phyloP scores from a whole-genome alignment of 1,284 basidiomycete species.

The Waitea zeae region DNA sequence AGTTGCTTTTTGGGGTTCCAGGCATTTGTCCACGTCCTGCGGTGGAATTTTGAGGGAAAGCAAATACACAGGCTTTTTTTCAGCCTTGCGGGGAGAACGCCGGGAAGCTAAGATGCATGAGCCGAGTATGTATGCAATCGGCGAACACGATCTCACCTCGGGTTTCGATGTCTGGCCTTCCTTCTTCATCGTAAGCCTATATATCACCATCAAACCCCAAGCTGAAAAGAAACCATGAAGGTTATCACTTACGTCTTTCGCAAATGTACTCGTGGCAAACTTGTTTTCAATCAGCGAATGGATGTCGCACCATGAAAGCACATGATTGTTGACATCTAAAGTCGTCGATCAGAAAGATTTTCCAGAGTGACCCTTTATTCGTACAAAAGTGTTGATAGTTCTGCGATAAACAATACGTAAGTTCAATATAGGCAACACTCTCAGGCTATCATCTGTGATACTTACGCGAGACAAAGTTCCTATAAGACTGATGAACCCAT shows the following conservation, averaged over 20 bases:
- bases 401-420: conserved; percentile 19
- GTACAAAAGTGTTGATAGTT: conserved; percentile 72
- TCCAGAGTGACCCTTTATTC: conserved; percentile 11
- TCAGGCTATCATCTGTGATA: conserved; percentile 5
- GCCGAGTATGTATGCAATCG: background rate
- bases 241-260: conserved; percentile 31
- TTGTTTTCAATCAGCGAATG: conserved; percentile 48
- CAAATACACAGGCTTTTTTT: conserved; percentile 68
- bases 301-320: conserved; percentile 48
- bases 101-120: conserved; percentile 23
- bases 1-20: conserved; percentile 65
- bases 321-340: conserved; percentile 71
- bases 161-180: too few species aligned
- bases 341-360: background rate
- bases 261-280: conserved; percentile 55
- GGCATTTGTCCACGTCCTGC: conserved; percentile 51
- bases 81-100: conserved; percentile 57
- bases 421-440: too few species aligned
- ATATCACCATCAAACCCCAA: background rate
- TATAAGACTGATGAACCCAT: conserved; percentile 70
- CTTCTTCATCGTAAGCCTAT: conserved; percentile 48
- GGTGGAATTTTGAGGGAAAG: conserved; percentile 55
- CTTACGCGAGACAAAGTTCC: conserved; percentile 58
- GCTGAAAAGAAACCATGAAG: background rate
- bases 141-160: too few species aligned